A percentile compares a stretch with the other conserved stretches of the same genome.
Evolutionary conservation across 768 basidiomycete species (phyloP).

Genomic region (Favolaschia claudopus): DNA sequence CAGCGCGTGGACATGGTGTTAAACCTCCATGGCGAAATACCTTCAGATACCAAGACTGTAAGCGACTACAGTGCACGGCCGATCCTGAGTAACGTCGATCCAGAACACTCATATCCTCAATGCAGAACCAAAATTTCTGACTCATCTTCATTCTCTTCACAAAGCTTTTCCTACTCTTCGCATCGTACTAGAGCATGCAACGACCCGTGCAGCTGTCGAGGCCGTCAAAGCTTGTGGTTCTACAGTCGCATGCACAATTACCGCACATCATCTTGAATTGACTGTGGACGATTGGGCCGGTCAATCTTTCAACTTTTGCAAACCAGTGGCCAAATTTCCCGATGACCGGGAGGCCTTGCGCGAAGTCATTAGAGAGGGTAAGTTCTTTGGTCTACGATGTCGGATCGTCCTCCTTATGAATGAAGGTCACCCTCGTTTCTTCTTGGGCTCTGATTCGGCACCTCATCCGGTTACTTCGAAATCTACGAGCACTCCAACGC

Average conservation of each 20-base stretch:
- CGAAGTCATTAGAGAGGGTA: constrained; percentile 79
- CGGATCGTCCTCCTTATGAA: neutral
- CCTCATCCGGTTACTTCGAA: constrained; percentile 82
- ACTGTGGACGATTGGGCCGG: constrained; percentile 98
- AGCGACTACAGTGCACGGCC: constrained; percentile 35
- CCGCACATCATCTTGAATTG: constrained; percentile 92
- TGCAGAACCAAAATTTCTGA: constrained; percentile 89
- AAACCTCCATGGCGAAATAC: constrained; percentile 96
- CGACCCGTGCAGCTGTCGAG: constrained; percentile 90
- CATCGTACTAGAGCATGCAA: constrained; percentile 97
- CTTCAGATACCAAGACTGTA: constrained; percentile 64
- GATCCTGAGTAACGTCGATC: neutral
- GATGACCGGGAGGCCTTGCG: constrained; percentile 87
- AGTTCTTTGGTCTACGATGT: constrained; percentile 9
- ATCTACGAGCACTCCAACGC: constrained; percentile 70
- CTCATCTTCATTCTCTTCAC: constrained; percentile 86
- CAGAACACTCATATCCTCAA: constrained; percentile 94
- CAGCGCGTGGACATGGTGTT: constrained; percentile 92
- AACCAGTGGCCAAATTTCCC: constrained; percentile 96
- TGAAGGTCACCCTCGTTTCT: constrained; percentile 90
- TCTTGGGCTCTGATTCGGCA: constrained; percentile 96
- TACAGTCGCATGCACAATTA: constrained; percentile 96
- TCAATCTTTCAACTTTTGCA: constrained; percentile 95
- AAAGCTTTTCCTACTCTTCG: constrained; percentile 85
- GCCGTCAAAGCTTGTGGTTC: constrained; percentile 78